phyloP scores from a whole-genome alignment of 2,329 filamentous ascomycete species.

The Microcyclosporella mali region DNA sequence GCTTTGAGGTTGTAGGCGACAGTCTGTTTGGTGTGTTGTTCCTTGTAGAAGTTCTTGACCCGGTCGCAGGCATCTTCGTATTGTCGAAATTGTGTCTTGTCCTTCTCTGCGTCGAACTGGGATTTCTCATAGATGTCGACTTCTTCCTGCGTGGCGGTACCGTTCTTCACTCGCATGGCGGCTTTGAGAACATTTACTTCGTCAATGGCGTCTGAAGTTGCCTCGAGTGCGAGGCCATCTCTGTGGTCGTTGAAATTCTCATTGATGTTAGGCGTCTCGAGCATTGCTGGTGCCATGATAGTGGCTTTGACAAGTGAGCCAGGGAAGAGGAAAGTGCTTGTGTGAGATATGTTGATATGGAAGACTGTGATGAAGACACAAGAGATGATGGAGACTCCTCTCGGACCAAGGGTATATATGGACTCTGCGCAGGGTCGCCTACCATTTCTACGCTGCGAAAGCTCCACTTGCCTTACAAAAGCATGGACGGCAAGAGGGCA shows the following conservation, averaged over 20 bases:
- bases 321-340: not conserved
- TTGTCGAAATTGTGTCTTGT: conserved; percentile 74
- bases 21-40: conserved; percentile 65
- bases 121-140: conserved; percentile 52
- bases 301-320: not conserved
- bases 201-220: conserved; percentile 54
- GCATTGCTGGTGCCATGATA: conserved; percentile 41
- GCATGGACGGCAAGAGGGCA: conserved; percentile 5
- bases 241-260: conserved; percentile 44
- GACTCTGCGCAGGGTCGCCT: too few relatives aligned
- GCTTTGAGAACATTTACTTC: conserved; percentile 56
- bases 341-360: conserved; percentile 28
- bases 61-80: conserved; percentile 78
- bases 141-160: conserved; percentile 40
- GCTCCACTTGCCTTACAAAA: conserved; percentile 5
- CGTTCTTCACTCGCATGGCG: conserved; percentile 45
- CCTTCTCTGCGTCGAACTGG: conserved; percentile 66
- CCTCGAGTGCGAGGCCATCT: conserved; percentile 54
- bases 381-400: not conserved
- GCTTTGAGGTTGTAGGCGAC: conserved; percentile 79
- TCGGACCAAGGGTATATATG: too few relatives aligned
- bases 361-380: not conserved
- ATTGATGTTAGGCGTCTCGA: conserved; percentile 38
- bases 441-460: too few relatives aligned
- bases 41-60: conserved; percentile 80